Conservation (phyloP, 2,329 filamentous ascomycete species). For the Colletotrichum trifolii region DNA sequence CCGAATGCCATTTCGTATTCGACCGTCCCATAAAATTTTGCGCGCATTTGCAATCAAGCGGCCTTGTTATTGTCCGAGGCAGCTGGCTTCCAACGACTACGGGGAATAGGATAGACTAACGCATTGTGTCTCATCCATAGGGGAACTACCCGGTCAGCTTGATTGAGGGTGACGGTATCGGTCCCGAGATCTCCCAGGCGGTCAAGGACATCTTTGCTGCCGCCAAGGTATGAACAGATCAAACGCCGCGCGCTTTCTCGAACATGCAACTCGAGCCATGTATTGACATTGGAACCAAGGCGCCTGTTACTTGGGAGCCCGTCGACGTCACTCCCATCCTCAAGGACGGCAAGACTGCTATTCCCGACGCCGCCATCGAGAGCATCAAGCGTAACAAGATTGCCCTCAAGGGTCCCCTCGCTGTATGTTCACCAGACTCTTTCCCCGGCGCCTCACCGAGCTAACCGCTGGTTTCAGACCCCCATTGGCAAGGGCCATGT, state of each 20-base stretch:
- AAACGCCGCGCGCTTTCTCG: too few relatives aligned
- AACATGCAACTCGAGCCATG: neutral
- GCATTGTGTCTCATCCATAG: slow-evolving; percentile 57
- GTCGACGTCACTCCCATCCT: slow-evolving; percentile 95
- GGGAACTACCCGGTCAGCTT: slow-evolving; percentile 96
- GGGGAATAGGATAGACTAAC: slow-evolving; percentile 27
- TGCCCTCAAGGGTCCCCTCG: slow-evolving; percentile 96
- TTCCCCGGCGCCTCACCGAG: too few relatives aligned
- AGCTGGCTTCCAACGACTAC: slow-evolving; percentile 41
- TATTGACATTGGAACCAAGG: slow-evolving; percentile 59
- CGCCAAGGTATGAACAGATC: slow-evolving; percentile 75
- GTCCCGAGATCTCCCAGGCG: slow-evolving; percentile 95
- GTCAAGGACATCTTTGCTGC: slow-evolving; percentile 99
- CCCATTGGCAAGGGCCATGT: slow-evolving; percentile 94
- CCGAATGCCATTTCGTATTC: slow-evolving; percentile 16
- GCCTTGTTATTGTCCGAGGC: slow-evolving; percentile 40
- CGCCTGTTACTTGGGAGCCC: slow-evolving; percentile 95
- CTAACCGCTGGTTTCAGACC: slow-evolving; percentile 8
- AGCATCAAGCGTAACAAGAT: slow-evolving; percentile 97
- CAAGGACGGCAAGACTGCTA: slow-evolving; percentile 95
- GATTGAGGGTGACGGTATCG: slow-evolving; percentile 99
- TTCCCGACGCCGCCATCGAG: slow-evolving; percentile 90
- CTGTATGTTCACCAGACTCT: slow-evolving; percentile 66
- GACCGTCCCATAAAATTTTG: slow-evolving; percentile 29
- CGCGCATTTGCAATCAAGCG: slow-evolving; percentile 24